Percentiles rank a stretch among this genome's conserved stretches.
Conservation (phyloP, 257 asterid genomes). For the Solanum lignicaule region DNA sequence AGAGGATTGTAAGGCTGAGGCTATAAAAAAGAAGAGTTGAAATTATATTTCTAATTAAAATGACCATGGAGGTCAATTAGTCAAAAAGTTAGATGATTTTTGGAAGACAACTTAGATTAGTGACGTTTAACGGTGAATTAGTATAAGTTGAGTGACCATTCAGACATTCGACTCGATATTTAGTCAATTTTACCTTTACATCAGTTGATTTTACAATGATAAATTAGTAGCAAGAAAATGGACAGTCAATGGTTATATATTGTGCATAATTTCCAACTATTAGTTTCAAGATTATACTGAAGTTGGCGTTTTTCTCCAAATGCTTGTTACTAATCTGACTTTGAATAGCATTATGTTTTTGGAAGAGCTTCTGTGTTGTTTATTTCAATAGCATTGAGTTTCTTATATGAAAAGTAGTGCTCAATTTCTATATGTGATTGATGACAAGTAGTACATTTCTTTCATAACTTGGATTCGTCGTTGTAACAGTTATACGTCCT, state of each 20-base stretch:
- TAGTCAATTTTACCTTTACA: not conserved
- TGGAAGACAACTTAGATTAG: not conserved
- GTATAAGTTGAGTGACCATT: not conserved
- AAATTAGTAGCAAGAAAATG: not conserved
- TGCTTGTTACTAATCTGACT: not conserved
- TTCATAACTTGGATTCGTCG: not conserved
- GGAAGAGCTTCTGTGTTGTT: too few species aligned
- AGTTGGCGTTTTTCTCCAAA: not conserved
- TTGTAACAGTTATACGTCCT: constrained; percentile 6
- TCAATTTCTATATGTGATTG: not conserved
- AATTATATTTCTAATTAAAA: not conserved
- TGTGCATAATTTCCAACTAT: not conserved
- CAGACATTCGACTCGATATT: not conserved
- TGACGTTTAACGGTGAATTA: not conserved
- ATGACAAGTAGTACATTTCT: not conserved
- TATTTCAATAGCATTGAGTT: not conserved
- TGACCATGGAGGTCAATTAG: not conserved
- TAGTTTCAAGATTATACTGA: not conserved
- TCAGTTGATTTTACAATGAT: not conserved
- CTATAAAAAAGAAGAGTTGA: not conserved
- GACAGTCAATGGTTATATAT: not conserved
- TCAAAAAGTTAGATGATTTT: not conserved
- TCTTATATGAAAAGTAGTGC: not conserved
- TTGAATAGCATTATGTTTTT: not conserved
- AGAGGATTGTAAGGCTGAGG: not conserved